Conservation (phyloP, 495 filamentous ascomycete species). For the Trichoderma parareesei region DNA sequence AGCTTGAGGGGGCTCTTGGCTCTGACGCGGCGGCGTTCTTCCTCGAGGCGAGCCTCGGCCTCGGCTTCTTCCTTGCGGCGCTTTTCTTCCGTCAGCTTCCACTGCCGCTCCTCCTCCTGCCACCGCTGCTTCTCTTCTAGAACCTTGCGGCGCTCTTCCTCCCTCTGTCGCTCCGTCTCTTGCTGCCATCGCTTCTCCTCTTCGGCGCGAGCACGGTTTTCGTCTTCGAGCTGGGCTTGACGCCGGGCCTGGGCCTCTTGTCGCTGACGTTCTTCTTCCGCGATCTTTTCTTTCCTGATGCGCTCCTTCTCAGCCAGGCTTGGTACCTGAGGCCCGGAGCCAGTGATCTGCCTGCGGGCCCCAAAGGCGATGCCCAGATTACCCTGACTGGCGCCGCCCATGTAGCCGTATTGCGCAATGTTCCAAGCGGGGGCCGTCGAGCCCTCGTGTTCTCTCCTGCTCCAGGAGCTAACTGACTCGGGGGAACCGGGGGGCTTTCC, state of each 20-base stretch:
- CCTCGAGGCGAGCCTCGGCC: constrained; percentile 54
- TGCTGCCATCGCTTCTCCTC: constrained; percentile 78
- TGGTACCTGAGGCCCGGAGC: constrained; percentile 66
- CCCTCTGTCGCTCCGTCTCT: constrained; percentile 58
- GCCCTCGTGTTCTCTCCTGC: constrained; percentile 71
- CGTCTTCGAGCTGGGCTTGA: constrained; percentile 54
- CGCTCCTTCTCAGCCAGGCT: constrained; percentile 53
- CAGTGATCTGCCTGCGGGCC: constrained; percentile 85
- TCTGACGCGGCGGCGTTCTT: constrained; percentile 55
- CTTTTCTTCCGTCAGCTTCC: constrained; percentile 73
- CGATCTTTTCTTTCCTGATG: constrained; percentile 42
- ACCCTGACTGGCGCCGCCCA: constrained; percentile 94
- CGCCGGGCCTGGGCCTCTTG: constrained; percentile 38
- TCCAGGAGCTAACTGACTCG: constrained; percentile 73
- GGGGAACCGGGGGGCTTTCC: constrained; percentile 45
- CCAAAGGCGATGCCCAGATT: constrained; percentile 93
- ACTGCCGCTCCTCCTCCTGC: constrained; percentile 77
- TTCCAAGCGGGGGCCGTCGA: constrained; percentile 91
- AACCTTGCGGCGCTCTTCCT: constrained; percentile 57
- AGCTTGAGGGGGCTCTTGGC: constrained; percentile 56
- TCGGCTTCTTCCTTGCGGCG: constrained; percentile 67
- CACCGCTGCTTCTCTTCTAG: constrained; percentile 74
- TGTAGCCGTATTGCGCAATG: constrained; percentile 96
- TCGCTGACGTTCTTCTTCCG: constrained; percentile 50
- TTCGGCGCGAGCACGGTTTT: constrained; percentile 54